These are phyloP conservation scores for Podaxis sp. DNA, from an alignment of 768 basidiomycete species.

Conservation along the genomic window DNA sequence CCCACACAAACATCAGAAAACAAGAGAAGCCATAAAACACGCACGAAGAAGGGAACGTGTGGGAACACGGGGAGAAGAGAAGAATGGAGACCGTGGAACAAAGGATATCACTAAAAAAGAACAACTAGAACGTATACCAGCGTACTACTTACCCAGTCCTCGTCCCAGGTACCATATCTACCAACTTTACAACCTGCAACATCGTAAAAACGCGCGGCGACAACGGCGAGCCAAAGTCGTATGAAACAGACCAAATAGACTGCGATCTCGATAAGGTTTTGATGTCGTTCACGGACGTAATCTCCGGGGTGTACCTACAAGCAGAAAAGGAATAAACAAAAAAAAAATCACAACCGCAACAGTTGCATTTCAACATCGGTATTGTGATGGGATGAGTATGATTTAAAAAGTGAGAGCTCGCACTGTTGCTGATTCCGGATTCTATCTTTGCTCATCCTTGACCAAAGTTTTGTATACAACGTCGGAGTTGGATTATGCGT, in stretches of 20 bases:
- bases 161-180: constrained; percentile 7
- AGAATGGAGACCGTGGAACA: background rate
- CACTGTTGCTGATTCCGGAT: constrained; percentile 56
- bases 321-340: background rate
- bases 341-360: background rate
- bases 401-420: constrained; percentile 14
- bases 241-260: constrained; percentile 58
- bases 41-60: too few relatives aligned
- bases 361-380: background rate
- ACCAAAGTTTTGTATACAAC: constrained; percentile 61
- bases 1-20: background rate
- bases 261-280: constrained; percentile 52
- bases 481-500: constrained; percentile 35
- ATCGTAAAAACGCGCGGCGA: constrained; percentile 65
- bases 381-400: background rate
- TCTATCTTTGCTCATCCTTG: constrained; percentile 52
- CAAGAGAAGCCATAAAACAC: too few relatives aligned
- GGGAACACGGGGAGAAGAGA: background rate
- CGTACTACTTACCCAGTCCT: constrained; percentile 46
- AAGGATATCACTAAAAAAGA: too few relatives aligned
- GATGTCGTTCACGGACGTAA: constrained; percentile 54
- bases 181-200: constrained; percentile 7
- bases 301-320: constrained; percentile 48
- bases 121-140: too few relatives aligned
- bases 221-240: constrained; percentile 54